These are phyloP conservation scores for Gyromitra esculenta DNA, from an alignment of 2,329 filamentous ascomycete species.

Conservation along the genomic window DNA sequence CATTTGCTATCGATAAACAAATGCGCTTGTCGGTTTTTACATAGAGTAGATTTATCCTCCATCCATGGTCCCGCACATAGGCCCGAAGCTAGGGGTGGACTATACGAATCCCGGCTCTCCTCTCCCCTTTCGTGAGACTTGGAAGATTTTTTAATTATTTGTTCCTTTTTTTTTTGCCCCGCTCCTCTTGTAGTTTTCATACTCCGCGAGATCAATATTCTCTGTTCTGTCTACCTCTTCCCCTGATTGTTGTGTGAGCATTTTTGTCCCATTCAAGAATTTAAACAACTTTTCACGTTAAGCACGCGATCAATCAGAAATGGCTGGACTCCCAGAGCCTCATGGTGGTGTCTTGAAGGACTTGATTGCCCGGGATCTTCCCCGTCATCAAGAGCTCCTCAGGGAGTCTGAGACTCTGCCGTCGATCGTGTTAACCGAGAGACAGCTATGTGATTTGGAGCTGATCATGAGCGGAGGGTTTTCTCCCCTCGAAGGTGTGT, in stretches of 20 bases:
- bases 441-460: constrained; percentile 97
- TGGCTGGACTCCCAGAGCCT: constrained; percentile 67
- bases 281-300: constrained; percentile 5
- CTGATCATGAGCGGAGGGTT: constrained; percentile 97
- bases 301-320: constrained; percentile 27
- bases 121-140: neutral
- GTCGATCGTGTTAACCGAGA: constrained; percentile 84
- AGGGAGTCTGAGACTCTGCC: constrained; percentile 87
- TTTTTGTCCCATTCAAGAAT: neutral
- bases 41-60: neutral
- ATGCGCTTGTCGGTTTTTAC: constrained; percentile 1
- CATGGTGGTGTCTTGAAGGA: constrained; percentile 98
- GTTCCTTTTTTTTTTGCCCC: neutral
- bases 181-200: constrained; percentile 5
- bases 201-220: constrained; percentile 1
- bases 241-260: constrained; percentile 12
- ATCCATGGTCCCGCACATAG: neutral
- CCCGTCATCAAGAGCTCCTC: constrained; percentile 79
- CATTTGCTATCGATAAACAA: constrained; percentile 26
- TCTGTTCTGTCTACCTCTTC: constrained; percentile 2
- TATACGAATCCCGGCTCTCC: neutral
- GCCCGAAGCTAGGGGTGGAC: neutral
- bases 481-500: constrained; percentile 91
- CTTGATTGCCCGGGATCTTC: constrained; percentile 90
- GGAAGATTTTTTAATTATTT: neutral